These are phyloP conservation scores for Blastosporella zonata DNA, from an alignment of 1,284 basidiomycete species.

Conservation along the genomic window DNA sequence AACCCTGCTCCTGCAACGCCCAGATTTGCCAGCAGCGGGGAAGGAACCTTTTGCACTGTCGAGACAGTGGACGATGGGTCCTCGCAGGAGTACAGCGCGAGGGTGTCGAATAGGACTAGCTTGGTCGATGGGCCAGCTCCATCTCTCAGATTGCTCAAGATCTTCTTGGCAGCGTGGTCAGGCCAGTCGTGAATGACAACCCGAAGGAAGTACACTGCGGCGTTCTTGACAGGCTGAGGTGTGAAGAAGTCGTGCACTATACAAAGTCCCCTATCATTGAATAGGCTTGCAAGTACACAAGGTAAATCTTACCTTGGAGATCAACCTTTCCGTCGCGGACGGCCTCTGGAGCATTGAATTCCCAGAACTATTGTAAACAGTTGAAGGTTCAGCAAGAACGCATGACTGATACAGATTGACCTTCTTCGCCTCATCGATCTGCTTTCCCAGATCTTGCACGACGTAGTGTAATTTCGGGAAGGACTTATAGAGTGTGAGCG, in stretches of 20 bases:
- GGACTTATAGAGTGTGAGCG: conserved; percentile 10
- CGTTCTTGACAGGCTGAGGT: neutral
- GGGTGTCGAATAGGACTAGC: neutral
- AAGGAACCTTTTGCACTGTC: neutral
- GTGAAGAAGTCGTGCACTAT: conserved; percentile 1
- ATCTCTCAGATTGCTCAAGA: neutral
- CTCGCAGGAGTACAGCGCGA: neutral
- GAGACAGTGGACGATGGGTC: neutral
- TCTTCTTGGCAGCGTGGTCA: conserved; percentile 2
- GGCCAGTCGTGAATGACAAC: conserved; percentile 5
- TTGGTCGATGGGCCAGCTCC: neutral
- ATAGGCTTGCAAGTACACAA: neutral
- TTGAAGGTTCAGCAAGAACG: neutral
- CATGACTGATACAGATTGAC: neutral
- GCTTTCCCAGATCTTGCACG: conserved; percentile 12
- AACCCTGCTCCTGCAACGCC: neutral
- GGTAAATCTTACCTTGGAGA: conserved; percentile 20
- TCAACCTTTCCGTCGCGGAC: conserved; percentile 22
- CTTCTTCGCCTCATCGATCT: conserved; percentile 6
- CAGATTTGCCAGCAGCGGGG: neutral
- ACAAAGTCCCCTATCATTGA: neutral
- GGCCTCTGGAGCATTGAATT: conserved; percentile 21
- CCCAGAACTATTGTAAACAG: conserved; percentile 26
- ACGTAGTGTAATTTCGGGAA: conserved; percentile 10
- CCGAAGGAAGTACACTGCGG: conserved; percentile 3